phyloP scores from a whole-genome alignment of 176 grass and related monocot genomes.

The Pontederia paniculata region DNA sequence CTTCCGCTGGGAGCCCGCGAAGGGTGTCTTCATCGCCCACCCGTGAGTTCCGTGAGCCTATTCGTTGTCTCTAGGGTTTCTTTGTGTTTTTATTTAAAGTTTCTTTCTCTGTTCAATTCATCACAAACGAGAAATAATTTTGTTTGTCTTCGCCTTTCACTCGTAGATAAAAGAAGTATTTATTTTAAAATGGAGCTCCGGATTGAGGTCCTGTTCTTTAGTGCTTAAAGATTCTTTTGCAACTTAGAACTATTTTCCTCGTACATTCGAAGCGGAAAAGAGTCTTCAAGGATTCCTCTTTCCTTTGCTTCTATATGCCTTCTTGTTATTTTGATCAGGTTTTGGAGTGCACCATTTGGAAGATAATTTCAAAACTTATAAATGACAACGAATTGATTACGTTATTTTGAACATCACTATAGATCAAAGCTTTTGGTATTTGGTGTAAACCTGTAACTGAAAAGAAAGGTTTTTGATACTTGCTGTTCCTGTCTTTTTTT shows the following conservation, averaged over 20 bases:
- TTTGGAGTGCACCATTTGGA: too few relatives aligned
- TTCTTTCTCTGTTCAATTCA: neutral
- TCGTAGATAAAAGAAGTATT: too few relatives aligned
- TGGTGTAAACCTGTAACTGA: too few relatives aligned
- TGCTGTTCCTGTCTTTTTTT: too few relatives aligned
- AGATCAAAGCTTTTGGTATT: too few relatives aligned
- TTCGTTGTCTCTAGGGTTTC: neutral
- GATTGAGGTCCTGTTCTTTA: neutral
- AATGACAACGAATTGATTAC: too few relatives aligned
- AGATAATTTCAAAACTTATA: too few relatives aligned
- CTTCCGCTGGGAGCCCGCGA: constrained; percentile 65
- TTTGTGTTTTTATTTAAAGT: neutral
- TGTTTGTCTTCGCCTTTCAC: too few relatives aligned
- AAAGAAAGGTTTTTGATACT: too few relatives aligned
- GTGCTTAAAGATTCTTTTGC: too few relatives aligned
- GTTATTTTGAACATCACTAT: too few relatives aligned
- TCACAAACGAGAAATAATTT: too few relatives aligned
- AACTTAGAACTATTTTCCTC: neutral
- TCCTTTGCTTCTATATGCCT: neutral
- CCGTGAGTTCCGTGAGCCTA: constrained; percentile 29
- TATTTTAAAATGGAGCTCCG: neutral
- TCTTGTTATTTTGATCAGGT: neutral
- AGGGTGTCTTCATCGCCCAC: constrained; percentile 48
- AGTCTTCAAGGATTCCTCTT: neutral
- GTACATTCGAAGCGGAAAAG: neutral